phyloP scores from a whole-genome alignment of 2,329 filamentous ascomycete species.

The Hymenoscyphus scutula region DNA sequence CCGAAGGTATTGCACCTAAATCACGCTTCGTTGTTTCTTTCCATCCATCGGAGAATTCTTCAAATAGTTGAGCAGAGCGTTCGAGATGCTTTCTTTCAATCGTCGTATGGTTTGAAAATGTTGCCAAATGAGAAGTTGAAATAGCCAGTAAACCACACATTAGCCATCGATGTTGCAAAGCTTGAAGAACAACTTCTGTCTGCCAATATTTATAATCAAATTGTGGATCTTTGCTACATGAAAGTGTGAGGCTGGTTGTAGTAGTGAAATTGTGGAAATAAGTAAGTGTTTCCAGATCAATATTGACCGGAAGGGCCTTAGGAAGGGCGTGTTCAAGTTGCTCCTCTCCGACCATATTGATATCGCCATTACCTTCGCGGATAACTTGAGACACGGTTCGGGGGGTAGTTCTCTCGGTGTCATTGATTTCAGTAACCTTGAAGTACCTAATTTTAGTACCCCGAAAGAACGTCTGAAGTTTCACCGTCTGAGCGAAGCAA shows the following conservation, averaged over 20 bases:
- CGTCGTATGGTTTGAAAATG: neutral
- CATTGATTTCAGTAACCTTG: constrained; percentile 29
- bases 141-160: neutral
- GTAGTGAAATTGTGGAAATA: neutral
- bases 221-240: neutral
- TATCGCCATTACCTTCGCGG: neutral
- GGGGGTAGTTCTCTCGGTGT: neutral
- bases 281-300: neutral
- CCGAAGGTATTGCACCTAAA: neutral
- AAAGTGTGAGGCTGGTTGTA: neutral
- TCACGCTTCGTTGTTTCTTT: neutral
- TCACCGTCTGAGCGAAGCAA: constrained; percentile 28
- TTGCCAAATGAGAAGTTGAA: neutral
- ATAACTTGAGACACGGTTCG: no score
- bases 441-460: constrained; percentile 41
- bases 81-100: neutral
- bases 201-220: neutral
- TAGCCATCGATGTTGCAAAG: neutral
- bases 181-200: neutral
- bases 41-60: neutral
- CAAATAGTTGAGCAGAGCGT: neutral
- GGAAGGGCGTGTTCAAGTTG: neutral
- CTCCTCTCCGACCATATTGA: neutral
- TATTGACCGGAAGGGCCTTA: neutral
- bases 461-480: constrained; percentile 40